Evolutionary conservation across 1,139 yeast species (phyloP).

Genomic region (Nakaseomyces delphensis): DNA sequence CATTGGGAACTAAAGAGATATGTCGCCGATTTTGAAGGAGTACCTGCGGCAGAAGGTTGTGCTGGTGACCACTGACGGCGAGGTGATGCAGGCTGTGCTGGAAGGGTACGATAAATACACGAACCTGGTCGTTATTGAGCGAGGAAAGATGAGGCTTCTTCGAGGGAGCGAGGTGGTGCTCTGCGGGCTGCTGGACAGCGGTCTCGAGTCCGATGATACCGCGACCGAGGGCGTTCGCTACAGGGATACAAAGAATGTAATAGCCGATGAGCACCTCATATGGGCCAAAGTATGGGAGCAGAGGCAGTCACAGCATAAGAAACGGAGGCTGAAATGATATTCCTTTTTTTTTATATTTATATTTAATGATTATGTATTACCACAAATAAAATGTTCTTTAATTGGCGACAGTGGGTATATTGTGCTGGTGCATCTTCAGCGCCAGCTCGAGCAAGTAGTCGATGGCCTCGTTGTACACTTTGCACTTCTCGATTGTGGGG

Average conservation of each 20-base stretch:
- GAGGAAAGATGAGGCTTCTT: slow-evolving; percentile 39
- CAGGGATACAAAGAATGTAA: slow-evolving; percentile 33
- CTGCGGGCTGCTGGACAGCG: slow-evolving; percentile 57
- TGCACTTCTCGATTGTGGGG: slow-evolving; percentile 84
- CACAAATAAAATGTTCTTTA: too few species aligned
- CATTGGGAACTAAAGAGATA: slow-evolving; percentile 6
- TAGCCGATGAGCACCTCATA: slow-evolving; percentile 27
- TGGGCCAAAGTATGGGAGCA: slow-evolving; percentile 24
- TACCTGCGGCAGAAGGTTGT: slow-evolving; percentile 43
- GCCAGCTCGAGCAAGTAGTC: slow-evolving; percentile 84
- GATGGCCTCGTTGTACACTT: slow-evolving; percentile 84
- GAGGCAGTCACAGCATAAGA: slow-evolving; percentile 3
- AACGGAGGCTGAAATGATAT: slow-evolving; percentile 7
- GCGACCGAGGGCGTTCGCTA: slow-evolving; percentile 14
- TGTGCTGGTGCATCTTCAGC: slow-evolving; percentile 62
- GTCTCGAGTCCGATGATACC: slow-evolving; percentile 29
- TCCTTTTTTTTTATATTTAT: background rate
- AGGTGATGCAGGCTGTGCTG: slow-evolving; percentile 56
- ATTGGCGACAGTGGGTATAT: too few species aligned
- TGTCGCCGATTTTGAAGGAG: slow-evolving; percentile 30
- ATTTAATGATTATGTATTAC: background rate
- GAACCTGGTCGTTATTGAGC: slow-evolving; percentile 54
- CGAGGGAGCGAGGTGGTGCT: slow-evolving; percentile 81
- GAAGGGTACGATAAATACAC: slow-evolving; percentile 79
- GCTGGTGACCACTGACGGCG: slow-evolving; percentile 77